A percentile compares a stretch with the other conserved stretches of the same genome.
These are phyloP conservation scores for Venturia pyrina DNA, from an alignment of 2,329 filamentous ascomycete species.

Conservation along the genomic window DNA sequence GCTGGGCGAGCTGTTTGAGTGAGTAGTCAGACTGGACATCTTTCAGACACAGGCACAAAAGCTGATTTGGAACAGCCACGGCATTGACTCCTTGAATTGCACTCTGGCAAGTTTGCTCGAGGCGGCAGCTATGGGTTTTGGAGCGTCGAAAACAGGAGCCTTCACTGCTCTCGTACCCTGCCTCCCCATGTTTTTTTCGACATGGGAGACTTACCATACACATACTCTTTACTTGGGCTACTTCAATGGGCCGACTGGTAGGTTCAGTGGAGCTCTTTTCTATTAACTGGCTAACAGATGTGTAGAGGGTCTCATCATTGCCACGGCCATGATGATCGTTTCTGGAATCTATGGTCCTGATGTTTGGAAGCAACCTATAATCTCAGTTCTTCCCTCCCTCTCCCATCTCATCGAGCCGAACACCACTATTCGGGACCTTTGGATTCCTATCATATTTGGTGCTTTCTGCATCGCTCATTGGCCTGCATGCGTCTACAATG, in stretches of 20 bases:
- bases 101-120: slow-evolving; percentile 85
- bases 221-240: slow-evolving; percentile 93
- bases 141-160: slow-evolving; percentile 71
- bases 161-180: slow-evolving; percentile 89
- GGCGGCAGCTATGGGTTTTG: slow-evolving; percentile 86
- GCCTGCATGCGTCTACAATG: slow-evolving; percentile 82
- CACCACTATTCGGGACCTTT: slow-evolving; percentile 69
- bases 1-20: slow-evolving; percentile 91
- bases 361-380: slow-evolving; percentile 73
- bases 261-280: slow-evolving; percentile 8
- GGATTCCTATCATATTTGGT: slow-evolving; percentile 53
- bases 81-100: slow-evolving; percentile 96
- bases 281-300: slow-evolving; percentile 10
- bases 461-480: slow-evolving; percentile 53
- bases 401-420: slow-evolving; percentile 32
- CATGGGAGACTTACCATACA: slow-evolving; percentile 98
- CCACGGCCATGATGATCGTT: slow-evolving; percentile 72
- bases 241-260: slow-evolving; percentile 79
- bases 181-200: slow-evolving; percentile 98
- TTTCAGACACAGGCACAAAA: neutral
- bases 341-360: slow-evolving; percentile 82
- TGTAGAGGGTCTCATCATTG: slow-evolving; percentile 76
- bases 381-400: slow-evolving; percentile 38
- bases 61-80: slow-evolving; percentile 49
- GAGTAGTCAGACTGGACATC: slow-evolving; percentile 22